Evolutionary conservation across 345 rosid species (phyloP).

Genomic region (Isatis tinctoria): DNA sequence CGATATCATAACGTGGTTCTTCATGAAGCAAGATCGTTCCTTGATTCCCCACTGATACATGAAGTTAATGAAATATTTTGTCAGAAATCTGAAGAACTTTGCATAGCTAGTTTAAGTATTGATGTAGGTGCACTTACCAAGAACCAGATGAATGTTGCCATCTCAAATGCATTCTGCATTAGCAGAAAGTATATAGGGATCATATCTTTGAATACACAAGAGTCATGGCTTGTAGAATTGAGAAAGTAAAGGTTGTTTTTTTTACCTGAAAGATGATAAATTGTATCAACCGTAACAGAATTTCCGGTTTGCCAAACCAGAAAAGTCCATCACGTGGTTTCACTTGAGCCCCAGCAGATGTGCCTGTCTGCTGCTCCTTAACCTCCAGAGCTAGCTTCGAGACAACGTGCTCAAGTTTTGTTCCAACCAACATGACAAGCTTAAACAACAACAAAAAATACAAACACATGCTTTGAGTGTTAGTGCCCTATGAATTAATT

Average conservation of each 20-base stretch:
- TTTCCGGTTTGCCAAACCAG: constrained; percentile 94
- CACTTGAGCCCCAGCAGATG: constrained; percentile 61
- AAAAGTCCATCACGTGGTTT: constrained; percentile 88
- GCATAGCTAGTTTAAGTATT: not conserved
- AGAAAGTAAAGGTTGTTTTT: not conserved
- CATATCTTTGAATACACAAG: not conserved
- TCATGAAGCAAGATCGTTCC: constrained; percentile 87
- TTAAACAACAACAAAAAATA: constrained; percentile 30
- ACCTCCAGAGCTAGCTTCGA: constrained; percentile 86
- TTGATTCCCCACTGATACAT: constrained; percentile 70
- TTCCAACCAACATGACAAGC: constrained; percentile 91
- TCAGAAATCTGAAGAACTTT: not conserved
- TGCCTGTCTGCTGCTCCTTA: constrained; percentile 63
- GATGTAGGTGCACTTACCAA: constrained; percentile 51
- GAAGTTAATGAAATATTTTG: not conserved
- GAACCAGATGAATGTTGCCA: constrained; percentile 96
- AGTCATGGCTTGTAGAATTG: not conserved
- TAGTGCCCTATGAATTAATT: not conserved
- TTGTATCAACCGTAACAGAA: constrained; percentile 64
- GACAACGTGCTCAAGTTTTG: constrained; percentile 89
- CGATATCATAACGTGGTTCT: constrained; percentile 66
- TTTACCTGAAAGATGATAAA: constrained; percentile 89
- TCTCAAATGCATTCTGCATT: constrained; percentile 91
- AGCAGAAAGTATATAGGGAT: constrained; percentile 1
- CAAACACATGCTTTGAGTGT: constrained; percentile 2